phyloP scores from a whole-genome alignment of 352 stramenopile genomes.

The Peronospora destructor region DNA sequence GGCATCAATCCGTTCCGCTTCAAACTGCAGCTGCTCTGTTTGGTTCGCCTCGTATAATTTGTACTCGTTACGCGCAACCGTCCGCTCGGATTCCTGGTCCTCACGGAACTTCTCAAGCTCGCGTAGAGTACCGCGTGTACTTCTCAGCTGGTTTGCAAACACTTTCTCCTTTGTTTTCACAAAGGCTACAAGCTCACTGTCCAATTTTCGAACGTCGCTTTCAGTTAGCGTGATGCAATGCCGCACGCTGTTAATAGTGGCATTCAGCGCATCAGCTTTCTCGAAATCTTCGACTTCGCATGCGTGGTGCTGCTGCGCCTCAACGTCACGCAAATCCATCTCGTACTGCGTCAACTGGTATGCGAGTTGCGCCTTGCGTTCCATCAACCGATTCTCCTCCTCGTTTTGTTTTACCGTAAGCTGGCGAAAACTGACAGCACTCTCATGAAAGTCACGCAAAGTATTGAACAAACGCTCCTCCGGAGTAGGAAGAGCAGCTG shows the following conservation, averaged over 20 bases:
- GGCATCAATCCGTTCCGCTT: constrained; percentile 64
- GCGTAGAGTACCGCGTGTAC: constrained; percentile 58
- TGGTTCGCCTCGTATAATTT: constrained; percentile 61
- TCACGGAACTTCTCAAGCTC: constrained; percentile 74
- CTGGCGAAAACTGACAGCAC: constrained; percentile 59
- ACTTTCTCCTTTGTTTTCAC: constrained; percentile 73
- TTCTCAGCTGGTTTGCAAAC: constrained; percentile 71
- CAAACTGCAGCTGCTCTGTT: constrained; percentile 73
- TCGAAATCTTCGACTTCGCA: constrained; percentile 83
- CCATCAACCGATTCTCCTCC: constrained; percentile 63
- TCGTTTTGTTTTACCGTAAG: constrained; percentile 61
- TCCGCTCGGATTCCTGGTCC: constrained; percentile 54
- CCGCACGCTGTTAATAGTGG: constrained; percentile 71
- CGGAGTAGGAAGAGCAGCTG: constrained; percentile 35
- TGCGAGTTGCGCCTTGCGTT: constrained; percentile 54
- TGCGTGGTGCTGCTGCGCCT: constrained; percentile 74
- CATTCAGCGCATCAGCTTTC: constrained; percentile 72
- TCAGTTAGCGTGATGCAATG: constrained; percentile 77
- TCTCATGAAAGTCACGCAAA: constrained; percentile 68
- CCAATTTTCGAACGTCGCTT: constrained; percentile 71
- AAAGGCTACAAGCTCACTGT: constrained; percentile 62
- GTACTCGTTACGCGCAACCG: constrained; percentile 41
- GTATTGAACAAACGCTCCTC: constrained; percentile 64
- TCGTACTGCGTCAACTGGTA: constrained; percentile 75
- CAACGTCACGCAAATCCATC: constrained; percentile 69